Percentiles rank a stretch among this genome's conserved stretches.
phyloP scores from a whole-genome alignment of 2,329 filamentous ascomycete species.

The Neocatenulostroma microsporum region DNA sequence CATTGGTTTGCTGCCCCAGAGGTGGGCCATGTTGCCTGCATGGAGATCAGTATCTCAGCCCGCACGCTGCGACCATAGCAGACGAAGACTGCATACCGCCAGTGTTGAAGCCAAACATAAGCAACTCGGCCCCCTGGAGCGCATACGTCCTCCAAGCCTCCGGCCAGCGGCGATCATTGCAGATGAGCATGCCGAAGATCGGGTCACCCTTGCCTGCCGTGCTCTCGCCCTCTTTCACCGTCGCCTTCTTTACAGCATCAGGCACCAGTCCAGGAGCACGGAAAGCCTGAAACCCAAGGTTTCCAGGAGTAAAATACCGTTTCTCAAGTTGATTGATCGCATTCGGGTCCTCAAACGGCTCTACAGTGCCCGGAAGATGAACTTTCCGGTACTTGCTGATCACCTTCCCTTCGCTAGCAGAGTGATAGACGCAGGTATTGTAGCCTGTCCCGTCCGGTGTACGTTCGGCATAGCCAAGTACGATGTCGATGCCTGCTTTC shows the following conservation, averaged over 20 bases:
- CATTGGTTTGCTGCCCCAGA: conserved; percentile 39
- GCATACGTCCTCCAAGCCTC: conserved; percentile 48
- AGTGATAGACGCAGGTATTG: conserved; percentile 48
- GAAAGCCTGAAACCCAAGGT: conserved; percentile 49
- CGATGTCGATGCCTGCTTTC: conserved; percentile 44
- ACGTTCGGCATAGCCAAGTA: conserved; percentile 47
- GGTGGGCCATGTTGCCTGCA: conserved; percentile 36
- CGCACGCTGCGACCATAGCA: too few species aligned
- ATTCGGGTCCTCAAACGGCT: conserved; percentile 42
- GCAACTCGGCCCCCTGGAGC: conserved; percentile 44
- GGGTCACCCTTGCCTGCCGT: conserved; percentile 39
- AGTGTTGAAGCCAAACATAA: conserved; percentile 33
- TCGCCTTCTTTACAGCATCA: conserved; percentile 29
- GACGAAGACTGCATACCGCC: conserved; percentile 17
- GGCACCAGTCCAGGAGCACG: conserved; percentile 42
- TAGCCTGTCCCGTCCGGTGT: conserved; percentile 40
- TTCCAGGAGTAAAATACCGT: conserved; percentile 46
- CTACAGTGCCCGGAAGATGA: conserved; percentile 47
- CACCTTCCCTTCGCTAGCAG: conserved; percentile 34
- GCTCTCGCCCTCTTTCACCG: conserved; percentile 18
- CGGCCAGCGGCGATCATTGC: conserved; percentile 49
- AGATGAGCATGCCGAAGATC: conserved; percentile 47
- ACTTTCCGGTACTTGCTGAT: conserved; percentile 50
- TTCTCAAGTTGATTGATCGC: conserved; percentile 51
- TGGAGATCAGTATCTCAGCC: background rate